Evolutionary conservation across 108 stramenopile genomes (phyloP), one percentile per base, ranked within the genome.

Genomic region (Conticribra guillardii): DNA sequence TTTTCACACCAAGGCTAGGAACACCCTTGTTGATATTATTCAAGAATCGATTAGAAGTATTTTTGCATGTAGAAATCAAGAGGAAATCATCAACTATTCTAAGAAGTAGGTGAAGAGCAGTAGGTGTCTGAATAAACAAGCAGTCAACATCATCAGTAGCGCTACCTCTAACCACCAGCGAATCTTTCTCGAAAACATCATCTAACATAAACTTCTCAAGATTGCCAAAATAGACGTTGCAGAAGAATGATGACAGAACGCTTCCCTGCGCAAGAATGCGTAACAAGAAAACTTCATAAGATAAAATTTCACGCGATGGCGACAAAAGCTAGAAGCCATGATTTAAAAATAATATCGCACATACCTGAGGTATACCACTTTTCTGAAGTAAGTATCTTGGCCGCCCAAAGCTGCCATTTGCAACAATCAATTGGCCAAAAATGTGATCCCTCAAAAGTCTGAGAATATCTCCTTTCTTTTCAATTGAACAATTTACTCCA

Each of bases 161-260:
- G 24, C 67, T 37, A 48, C 74, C 63, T 48, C 29, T 61, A 14
- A 77, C 62, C 16, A 77, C 46, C 17, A 56, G 49, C 11, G 58
- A 27, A 54, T 68, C 54, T 58, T 64, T 47, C 2, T 71, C 66
- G 24, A 88, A 85, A 16, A 85, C 71, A n/a, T 61, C 56, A 55
- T 73, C 74, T 16, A 95, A 61, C 29, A 96, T 53, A 23, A 65
- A 51, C 21, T 72, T 64, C 68, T 98, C 97, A 17, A 96, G 48
- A 60, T 85, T 60, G 46, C 94, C 97, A 70, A 93, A 98, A 82
- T 96, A 98, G 16, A 91, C 53, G 54, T 97, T 96, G 75, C 97
- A 98, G 24, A 97, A 74, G 37, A 96, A 55, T 47, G 82, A 89
- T 15, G 94, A 94, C 22, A 98, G 71, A 21, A 93, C 84, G 46